A percentile compares a stretch with the other conserved stretches of the same genome.
These are phyloP conservation scores for Evernia prunastri DNA, from an alignment of 495 filamentous ascomycete genomes.

Conservation along the genomic window DNA sequence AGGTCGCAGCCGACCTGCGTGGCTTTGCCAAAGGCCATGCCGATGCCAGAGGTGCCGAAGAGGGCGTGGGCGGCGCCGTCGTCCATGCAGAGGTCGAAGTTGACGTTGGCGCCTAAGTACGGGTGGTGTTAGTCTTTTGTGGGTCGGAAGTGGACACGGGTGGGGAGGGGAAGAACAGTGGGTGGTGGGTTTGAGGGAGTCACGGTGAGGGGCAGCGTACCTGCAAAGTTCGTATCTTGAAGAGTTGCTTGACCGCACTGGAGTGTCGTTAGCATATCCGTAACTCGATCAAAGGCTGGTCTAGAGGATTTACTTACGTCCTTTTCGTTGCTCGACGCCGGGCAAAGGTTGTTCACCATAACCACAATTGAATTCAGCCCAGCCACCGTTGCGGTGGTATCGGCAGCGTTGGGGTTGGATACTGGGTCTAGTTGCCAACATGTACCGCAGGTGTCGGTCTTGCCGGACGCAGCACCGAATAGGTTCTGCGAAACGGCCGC, in stretches of 20 bases:
- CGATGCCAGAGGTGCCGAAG: constrained; percentile 31
- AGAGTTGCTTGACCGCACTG: constrained; percentile 30
- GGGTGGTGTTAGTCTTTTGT: neutral
- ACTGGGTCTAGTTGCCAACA: constrained; percentile 24
- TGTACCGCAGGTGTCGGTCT: constrained; percentile 31
- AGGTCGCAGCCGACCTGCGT: constrained; percentile 26
- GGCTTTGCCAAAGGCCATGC: constrained; percentile 29
- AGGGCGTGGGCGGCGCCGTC: constrained; percentile 30
- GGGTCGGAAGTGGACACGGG: no score
- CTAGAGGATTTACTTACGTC: neutral
- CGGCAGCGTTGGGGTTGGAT: neutral
- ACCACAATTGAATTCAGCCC: constrained; percentile 22
- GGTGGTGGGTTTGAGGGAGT: neutral
- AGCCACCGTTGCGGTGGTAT: neutral
- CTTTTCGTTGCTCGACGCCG: constrained; percentile 27
- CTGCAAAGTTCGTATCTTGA: constrained; percentile 30
- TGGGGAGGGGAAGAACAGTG: neutral
- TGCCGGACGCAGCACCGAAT: constrained; percentile 26
- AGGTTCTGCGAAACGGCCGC: constrained; percentile 35
- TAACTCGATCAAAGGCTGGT: no score
- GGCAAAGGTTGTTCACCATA: constrained; percentile 35
- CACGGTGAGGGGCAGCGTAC: constrained; percentile 4
- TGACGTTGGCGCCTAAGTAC: constrained; percentile 26
- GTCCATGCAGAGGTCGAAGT: constrained; percentile 39
- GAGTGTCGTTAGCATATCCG: neutral